These are phyloP conservation scores for Cyclostephanos tholiformis DNA, from an alignment of 108 stramenopile species.

Conservation along the genomic window DNA sequence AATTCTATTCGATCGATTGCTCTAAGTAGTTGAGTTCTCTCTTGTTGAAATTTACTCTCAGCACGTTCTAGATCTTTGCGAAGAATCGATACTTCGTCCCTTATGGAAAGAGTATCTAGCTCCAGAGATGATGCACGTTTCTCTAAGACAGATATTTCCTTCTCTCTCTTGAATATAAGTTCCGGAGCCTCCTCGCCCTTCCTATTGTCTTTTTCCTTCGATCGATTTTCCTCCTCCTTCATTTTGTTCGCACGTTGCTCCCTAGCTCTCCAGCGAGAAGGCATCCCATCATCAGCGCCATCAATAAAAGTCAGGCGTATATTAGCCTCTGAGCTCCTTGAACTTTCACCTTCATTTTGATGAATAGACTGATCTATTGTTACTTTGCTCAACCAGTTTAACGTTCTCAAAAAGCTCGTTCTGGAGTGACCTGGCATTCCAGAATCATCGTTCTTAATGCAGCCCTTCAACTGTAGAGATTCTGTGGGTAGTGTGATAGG, in stretches of 20 bases:
- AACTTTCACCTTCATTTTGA: neutral
- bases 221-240: neutral
- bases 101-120: slow-evolving; percentile 6
- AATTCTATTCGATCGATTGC: slow-evolving; percentile 6
- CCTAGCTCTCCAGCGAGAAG: slow-evolving; percentile 18
- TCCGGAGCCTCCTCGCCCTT: slow-evolving; percentile 16
- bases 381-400: neutral
- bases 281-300: slow-evolving; percentile 24
- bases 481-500: neutral
- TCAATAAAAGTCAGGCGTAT: neutral
- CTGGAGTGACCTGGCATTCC: neutral
- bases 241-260: slow-evolving; percentile 10
- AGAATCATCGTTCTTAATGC: neutral
- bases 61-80: neutral
- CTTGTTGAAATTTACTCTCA: neutral
- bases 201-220: neutral
- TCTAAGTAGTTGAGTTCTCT: slow-evolving; percentile 1
- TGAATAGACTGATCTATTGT: neutral
- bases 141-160: slow-evolving; percentile 12
- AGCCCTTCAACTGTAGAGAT: neutral
- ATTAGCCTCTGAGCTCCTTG: neutral
- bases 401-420: neutral
- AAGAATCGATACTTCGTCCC: slow-evolving; percentile 18
- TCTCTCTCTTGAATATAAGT: slow-evolving; percentile 1
- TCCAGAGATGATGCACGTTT: slow-evolving; percentile 5